A percentile compares a stretch with the other conserved stretches of the same genome.
Conservation (phyloP, 2,329 filamentous ascomycete genomes). For the Diaporthe longicolla region DNA sequence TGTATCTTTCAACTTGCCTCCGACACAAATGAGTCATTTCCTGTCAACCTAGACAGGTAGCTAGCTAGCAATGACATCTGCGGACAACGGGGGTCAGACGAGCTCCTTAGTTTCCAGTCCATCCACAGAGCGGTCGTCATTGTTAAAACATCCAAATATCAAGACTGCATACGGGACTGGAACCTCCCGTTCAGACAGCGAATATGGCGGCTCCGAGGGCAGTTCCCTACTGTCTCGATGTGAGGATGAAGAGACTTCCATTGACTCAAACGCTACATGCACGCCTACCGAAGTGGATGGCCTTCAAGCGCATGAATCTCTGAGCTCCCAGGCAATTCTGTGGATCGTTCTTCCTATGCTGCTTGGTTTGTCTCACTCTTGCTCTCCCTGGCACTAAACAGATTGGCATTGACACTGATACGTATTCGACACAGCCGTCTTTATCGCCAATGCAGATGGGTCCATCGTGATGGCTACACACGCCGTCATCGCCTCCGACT, state of each 20-base stretch:
- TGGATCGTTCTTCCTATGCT: constrained; percentile 47
- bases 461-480: constrained; percentile 78
- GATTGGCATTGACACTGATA: background rate
- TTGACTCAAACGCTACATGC: constrained; percentile 8
- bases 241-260: constrained; percentile 38
- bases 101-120: background rate
- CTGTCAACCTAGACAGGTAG: background rate
- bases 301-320: background rate
- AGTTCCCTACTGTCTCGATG: background rate
- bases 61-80: constrained; percentile 15
- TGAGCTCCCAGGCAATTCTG: constrained; percentile 40
- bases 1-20: background rate
- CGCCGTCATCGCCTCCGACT: constrained; percentile 72
- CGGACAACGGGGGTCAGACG: background rate
- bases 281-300: background rate
- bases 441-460: constrained; percentile 75
- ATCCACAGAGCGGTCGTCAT: constrained; percentile 31
- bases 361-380: constrained; percentile 43
- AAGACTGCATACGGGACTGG: constrained; percentile 15
- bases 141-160: constrained; percentile 24
- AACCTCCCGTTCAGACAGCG: background rate
- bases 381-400: background rate
- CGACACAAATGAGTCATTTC: background rate
- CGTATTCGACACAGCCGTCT: constrained; percentile 63
- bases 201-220: constrained; percentile 3